These are phyloP conservation scores for Plasmodium reichenowi DNA, from an alignment of 169 alveolate genomes.

Conservation along the genomic window DNA sequence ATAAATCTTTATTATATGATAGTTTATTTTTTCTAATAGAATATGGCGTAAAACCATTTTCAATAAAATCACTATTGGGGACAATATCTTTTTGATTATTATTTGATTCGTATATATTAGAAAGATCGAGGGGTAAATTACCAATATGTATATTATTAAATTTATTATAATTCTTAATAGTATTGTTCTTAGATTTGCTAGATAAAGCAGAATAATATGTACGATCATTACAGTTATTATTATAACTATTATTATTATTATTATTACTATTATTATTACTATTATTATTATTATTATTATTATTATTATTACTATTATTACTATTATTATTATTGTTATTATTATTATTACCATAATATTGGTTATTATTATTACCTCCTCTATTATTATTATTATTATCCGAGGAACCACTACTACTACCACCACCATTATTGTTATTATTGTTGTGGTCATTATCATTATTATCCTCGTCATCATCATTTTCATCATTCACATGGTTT, in stretches of 20 bases:
- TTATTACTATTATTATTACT: conserved; percentile 1
- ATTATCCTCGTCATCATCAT: conserved; percentile 24
- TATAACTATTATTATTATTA: neutral
- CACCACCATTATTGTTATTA: conserved; percentile 8
- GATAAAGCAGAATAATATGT: too few species aligned
- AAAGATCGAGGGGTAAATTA: too few species aligned
- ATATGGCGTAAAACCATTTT: too few species aligned
- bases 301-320: neutral
- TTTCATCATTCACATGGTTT: neutral
- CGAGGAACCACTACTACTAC: conserved; percentile 11
- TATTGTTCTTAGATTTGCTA: too few species aligned
- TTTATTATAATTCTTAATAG: too few species aligned
- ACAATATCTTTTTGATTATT: too few species aligned
- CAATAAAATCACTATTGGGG: too few species aligned
- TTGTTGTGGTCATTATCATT: neutral
- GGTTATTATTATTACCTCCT: neutral
- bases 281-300: neutral
- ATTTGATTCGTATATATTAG: too few species aligned
- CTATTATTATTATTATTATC: conserved; percentile 1
- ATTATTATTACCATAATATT: conserved; percentile 2
- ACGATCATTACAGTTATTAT: neutral
- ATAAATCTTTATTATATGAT: too few species aligned
- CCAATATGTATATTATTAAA: too few species aligned
- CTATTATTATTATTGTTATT: conserved; percentile 12
- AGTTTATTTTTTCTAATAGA: too few species aligned